Evolutionary conservation across 441 rosid species (phyloP).

Genomic region (Daphne laureola): DNA sequence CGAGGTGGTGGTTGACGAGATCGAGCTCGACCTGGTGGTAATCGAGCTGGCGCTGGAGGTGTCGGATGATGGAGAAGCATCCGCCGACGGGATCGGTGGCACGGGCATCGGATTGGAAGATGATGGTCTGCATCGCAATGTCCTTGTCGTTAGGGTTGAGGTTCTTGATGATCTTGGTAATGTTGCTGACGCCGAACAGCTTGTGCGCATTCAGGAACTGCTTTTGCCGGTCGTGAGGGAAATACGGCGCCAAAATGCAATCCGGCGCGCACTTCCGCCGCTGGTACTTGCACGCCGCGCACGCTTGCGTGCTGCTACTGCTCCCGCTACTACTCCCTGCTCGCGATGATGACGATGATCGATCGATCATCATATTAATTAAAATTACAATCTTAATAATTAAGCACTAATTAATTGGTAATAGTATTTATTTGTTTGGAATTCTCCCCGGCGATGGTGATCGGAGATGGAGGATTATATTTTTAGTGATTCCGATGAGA

Average conservation of each 20-base stretch:
- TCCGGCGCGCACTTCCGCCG: slow-evolving; percentile 89
- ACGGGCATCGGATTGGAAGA: slow-evolving; percentile 79
- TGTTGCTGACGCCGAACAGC: slow-evolving; percentile 88
- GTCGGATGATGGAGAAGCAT: slow-evolving; percentile 53
- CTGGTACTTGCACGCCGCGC: slow-evolving; percentile 97
- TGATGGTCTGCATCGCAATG: slow-evolving; percentile 78
- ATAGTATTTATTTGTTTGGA: too few species aligned
- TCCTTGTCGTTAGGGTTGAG: slow-evolving; percentile 59
- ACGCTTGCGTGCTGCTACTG: slow-evolving; percentile 63
- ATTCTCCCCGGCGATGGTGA: too few species aligned
- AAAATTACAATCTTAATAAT: too few species aligned
- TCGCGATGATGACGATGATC: too few species aligned
- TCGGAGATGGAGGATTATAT: slow-evolving; percentile 24
- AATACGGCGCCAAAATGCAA: slow-evolving; percentile 92
- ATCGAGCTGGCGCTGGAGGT: slow-evolving; percentile 72
- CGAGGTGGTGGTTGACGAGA: slow-evolving; percentile 69
- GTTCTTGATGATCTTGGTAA: slow-evolving; percentile 65
- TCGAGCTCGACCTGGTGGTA: slow-evolving; percentile 61
- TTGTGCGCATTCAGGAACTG: slow-evolving; percentile 92
- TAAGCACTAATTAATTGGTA: too few species aligned
- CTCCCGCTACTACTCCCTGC: slow-evolving; percentile 5
- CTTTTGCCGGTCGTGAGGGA: slow-evolving; percentile 70
- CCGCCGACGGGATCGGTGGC: slow-evolving; percentile 89
- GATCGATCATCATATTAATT: too few species aligned
- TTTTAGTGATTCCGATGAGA: too few species aligned